Conservation (phyloP, 192 early-diverging fungal species). For the Gryganskiella cystojenkinii region DNA sequence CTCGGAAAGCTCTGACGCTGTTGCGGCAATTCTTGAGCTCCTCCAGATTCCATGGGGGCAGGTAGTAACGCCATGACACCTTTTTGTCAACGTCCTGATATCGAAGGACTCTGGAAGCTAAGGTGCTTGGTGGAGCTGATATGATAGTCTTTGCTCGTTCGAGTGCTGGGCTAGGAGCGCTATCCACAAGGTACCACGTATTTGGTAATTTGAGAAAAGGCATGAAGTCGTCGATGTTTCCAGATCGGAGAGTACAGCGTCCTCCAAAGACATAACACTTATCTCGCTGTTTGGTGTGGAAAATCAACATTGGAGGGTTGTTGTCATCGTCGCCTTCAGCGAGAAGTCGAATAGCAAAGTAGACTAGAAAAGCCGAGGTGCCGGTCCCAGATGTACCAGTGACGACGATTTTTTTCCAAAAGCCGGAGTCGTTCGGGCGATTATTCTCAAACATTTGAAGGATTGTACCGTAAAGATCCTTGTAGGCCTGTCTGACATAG, state of each 20-base stretch:
- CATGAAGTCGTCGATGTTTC: constrained; percentile 1
- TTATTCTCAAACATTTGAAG: background rate
- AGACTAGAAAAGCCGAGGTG: constrained; percentile 34
- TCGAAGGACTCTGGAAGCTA: constrained; percentile 1
- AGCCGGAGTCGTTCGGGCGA: background rate
- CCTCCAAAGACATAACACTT: constrained; percentile 19
- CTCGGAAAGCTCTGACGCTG: constrained; percentile 3
- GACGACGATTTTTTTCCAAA: constrained; percentile 1
- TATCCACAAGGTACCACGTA: constrained; percentile 6
- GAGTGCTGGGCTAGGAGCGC: background rate
- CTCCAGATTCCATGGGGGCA: constrained; percentile 19
- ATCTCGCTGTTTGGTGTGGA: background rate
- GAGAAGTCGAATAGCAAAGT: constrained; percentile 21
- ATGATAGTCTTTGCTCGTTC: constrained; percentile 8
- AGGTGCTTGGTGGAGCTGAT: constrained; percentile 22
- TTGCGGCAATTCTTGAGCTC: constrained; percentile 9
- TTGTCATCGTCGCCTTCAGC: constrained; percentile 9
- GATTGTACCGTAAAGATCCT: constrained; percentile 11
- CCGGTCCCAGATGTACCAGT: constrained; percentile 24
- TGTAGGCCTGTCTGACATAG: constrained; percentile 17
- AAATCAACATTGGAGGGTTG: constrained; percentile 10
- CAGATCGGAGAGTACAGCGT: background rate
- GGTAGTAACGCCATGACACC: constrained; percentile 8
- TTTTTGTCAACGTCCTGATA: constrained; percentile 19
- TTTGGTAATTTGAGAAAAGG: background rate